These are phyloP conservation scores for Cutaneotrichosporon sp. DNA, from an alignment of 1,284 basidiomycete genomes.

Conservation along the genomic window DNA sequence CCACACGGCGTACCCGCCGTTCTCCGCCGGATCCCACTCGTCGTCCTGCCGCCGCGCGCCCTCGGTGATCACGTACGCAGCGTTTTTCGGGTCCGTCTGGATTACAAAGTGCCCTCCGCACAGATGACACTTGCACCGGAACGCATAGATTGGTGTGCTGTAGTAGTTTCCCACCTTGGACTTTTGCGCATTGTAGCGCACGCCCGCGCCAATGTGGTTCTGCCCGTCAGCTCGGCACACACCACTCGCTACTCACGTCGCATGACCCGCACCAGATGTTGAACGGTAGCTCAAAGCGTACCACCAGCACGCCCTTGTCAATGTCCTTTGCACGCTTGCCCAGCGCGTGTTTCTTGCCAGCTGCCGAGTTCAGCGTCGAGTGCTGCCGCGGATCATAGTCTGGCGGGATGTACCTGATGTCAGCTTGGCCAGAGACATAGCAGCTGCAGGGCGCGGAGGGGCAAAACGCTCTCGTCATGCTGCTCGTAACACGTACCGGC, in stretches of 20 bases:
- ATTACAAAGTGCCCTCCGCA: conserved; percentile 95
- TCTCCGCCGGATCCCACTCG: conserved; percentile 93
- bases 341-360: conserved; percentile 80
- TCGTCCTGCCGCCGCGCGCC: conserved; percentile 87
- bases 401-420: conserved; percentile 79
- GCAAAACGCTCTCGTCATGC: background rate
- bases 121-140: conserved; percentile 93
- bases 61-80: conserved; percentile 82
- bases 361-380: conserved; percentile 71
- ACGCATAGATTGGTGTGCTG: conserved; percentile 87
- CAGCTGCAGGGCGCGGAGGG: no score
- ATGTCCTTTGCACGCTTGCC: conserved; percentile 83
- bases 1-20: conserved; percentile 77
- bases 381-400: conserved; percentile 79
- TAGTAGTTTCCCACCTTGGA: conserved; percentile 93
- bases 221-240: conserved; percentile 15
- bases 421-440: conserved; percentile 51
- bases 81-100: conserved; percentile 94
- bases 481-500: conserved; percentile 52
- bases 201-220: conserved; percentile 92
- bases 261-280: conserved; percentile 97
- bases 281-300: conserved; percentile 86
- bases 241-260: conserved; percentile 48
- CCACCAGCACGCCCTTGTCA: conserved; percentile 87
- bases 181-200: conserved; percentile 98